Percentiles rank a stretch among this genome's conserved stretches.
These are phyloP conservation scores for Penicillium maclennaniae DNA, from an alignment of 495 filamentous ascomycete species.

Conservation along the genomic window DNA sequence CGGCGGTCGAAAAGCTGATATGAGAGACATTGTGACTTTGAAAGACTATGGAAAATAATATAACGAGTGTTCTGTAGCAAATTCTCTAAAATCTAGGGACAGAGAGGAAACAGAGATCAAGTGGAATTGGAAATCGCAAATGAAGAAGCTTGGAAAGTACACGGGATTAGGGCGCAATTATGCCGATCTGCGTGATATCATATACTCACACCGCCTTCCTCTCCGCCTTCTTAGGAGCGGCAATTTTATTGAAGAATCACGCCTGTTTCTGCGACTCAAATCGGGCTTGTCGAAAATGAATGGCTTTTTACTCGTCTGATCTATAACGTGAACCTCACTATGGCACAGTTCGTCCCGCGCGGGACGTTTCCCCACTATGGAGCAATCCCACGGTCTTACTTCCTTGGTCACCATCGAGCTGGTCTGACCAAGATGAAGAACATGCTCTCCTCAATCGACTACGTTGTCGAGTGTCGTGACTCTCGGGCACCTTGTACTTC, in stretches of 20 bases:
- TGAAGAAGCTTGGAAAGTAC: background rate
- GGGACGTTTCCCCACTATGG: conserved; percentile 61
- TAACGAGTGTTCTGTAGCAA: background rate
- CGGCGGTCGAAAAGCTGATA: conserved; percentile 37
- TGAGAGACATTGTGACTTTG: conserved; percentile 27
- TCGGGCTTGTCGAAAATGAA: conserved; percentile 10
- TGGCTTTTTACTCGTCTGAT: background rate
- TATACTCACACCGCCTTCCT: background rate
- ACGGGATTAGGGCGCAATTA: background rate
- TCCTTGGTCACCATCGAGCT: conserved; percentile 87
- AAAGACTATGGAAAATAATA: too few species aligned
- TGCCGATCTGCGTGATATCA: conserved; percentile 1
- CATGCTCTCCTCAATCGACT: conserved; percentile 73
- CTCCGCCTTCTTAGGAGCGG: conserved; percentile 8
- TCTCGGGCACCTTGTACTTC: conserved; percentile 85
- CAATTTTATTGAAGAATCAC: conserved; percentile 9
- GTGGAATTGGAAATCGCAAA: background rate
- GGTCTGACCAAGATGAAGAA: conserved; percentile 84
- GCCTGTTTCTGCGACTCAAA: conserved; percentile 1
- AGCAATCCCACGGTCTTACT: conserved; percentile 85
- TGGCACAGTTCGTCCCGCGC: conserved; percentile 67
- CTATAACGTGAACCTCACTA: background rate
- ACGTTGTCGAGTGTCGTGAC: conserved; percentile 94
- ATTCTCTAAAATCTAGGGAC: too few species aligned
- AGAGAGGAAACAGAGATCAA: background rate